Percentiles rank a stretch among this genome's conserved stretches.
These are phyloP conservation scores for Aspergillus neoniger DNA, from an alignment of 2,329 filamentous ascomycete genomes.

Conservation along the genomic window DNA sequence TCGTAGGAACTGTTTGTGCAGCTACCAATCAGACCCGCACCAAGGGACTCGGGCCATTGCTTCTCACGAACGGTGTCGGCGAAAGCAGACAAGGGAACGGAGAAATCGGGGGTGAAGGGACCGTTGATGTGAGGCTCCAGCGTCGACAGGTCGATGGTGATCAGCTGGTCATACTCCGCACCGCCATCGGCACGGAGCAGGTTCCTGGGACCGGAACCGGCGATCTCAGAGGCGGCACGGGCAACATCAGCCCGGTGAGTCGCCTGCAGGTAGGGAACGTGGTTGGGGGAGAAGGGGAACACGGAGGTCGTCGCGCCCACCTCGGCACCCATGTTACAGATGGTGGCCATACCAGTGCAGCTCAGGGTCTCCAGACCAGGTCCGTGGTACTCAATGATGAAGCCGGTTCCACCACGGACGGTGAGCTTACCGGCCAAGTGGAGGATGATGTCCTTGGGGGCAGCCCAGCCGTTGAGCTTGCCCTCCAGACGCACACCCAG, in stretches of 20 bases:
- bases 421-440: constrained; percentile 86
- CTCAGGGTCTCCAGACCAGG: constrained; percentile 86
- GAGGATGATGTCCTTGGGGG: constrained; percentile 94
- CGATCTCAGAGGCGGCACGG: constrained; percentile 63
- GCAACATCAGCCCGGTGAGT: constrained; percentile 77
- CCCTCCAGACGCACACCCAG: constrained; percentile 83
- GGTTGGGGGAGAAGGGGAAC: constrained; percentile 86
- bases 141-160: constrained; percentile 84
- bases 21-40: constrained; percentile 91
- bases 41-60: constrained; percentile 86
- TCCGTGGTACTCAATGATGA: constrained; percentile 91
- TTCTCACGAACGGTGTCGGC: constrained; percentile 80
- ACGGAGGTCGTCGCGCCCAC: constrained; percentile 94
- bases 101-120: constrained; percentile 92
- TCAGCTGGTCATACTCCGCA: constrained; percentile 85
- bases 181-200: constrained; percentile 75
- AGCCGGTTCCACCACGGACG: constrained; percentile 90
- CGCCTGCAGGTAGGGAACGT: constrained; percentile 80
- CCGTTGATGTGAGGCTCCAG: constrained; percentile 97
- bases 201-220: constrained; percentile 60
- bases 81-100: constrained; percentile 88
- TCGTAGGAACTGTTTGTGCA: constrained; percentile 99
- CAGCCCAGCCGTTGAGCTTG: constrained; percentile 83
- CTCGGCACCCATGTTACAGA: constrained; percentile 85
- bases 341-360: constrained; percentile 89